These are phyloP conservation scores for Naganishia kalamii DNA, from an alignment of 768 basidiomycete species.

Conservation along the genomic window DNA sequence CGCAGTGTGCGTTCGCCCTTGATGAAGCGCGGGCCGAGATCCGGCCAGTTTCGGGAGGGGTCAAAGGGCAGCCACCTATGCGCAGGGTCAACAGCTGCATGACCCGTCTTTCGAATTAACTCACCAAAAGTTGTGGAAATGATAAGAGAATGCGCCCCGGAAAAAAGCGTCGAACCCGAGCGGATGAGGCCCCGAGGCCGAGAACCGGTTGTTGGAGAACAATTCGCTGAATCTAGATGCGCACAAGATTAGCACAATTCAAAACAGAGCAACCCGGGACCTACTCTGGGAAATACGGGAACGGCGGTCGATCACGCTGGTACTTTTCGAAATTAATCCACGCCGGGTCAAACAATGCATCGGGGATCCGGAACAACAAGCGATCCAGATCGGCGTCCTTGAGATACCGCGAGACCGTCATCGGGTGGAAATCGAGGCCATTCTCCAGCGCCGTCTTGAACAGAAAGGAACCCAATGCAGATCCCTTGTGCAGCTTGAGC, in stretches of 20 bases:
- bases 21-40: constrained; percentile 72
- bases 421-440: constrained; percentile 87
- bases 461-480: constrained; percentile 83
- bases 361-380: constrained; percentile 78
- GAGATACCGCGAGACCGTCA: constrained; percentile 84
- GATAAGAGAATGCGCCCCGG: constrained; percentile 85
- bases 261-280: constrained; percentile 32
- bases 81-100: not conserved
- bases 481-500: constrained; percentile 83
- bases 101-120: not conserved
- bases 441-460: constrained; percentile 93
- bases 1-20: constrained; percentile 68
- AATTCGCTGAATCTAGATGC: constrained; percentile 65
- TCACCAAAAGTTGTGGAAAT: constrained; percentile 63
- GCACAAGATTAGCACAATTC: not conserved
- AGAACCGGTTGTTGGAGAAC: constrained; percentile 48
- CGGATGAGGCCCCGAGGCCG: constrained; percentile 74
- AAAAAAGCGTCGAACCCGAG: constrained; percentile 94
- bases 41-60: constrained; percentile 86
- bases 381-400: constrained; percentile 81
- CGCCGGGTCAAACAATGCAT: constrained; percentile 92
- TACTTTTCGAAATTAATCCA: constrained; percentile 92
- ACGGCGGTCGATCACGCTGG: constrained; percentile 85
- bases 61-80: constrained; percentile 98
- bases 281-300: constrained; percentile 85